Evolutionary conservation across 1,139 yeast genomes (phyloP), one percentile per base, ranked within the genome.

Genomic region (Nakaseomyces delphensis): DNA sequence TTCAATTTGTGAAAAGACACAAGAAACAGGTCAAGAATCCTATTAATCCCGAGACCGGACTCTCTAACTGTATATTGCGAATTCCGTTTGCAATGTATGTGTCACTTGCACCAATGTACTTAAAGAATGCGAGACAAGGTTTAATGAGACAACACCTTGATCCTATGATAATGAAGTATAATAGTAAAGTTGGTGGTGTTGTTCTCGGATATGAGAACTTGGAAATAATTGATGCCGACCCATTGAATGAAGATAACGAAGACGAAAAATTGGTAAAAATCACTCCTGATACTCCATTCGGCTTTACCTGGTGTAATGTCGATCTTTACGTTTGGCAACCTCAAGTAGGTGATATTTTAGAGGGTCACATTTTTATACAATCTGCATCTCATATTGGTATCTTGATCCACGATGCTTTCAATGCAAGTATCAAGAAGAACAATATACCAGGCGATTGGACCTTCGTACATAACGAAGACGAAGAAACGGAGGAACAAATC

Each of bases 361-460:
- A 89, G 60, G 98, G 98, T 5, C 74, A 78, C 67, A 74, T 84
- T 45, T 86, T 86, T 66, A 78, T 91, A 75, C 96, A 89, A 67
- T 82, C 96, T 1, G 96, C 95, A 13, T 83, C 95, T 7, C 98
- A 91, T 60, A 81, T 93, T 56, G 97, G 97, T 48, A 70, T 91
- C 50, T 73, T 91, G 53, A 73, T 91, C 42, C 91, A 85, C 61
- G 97, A 91, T 64, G 85, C 95, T 1, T 91, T 91, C 68, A 93
- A 91, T 65, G 97, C 96, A 27, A 79, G 93, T 43, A 86, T 91
- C 51, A 85, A 84, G 63, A 79, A 84, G 62, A 81, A 74, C 59
- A 78, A 77, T 54, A 86, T 91, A 49, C 98, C 98, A 14, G 66
- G 68, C 33, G 75, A 70, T 42, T 91, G 98, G 98, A 68, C 69